Evolutionary conservation across 2,329 filamentous ascomycete species (phyloP), one percentile per base, ranked within the genome.

Genomic region (Trichoderma pleuroti): DNA sequence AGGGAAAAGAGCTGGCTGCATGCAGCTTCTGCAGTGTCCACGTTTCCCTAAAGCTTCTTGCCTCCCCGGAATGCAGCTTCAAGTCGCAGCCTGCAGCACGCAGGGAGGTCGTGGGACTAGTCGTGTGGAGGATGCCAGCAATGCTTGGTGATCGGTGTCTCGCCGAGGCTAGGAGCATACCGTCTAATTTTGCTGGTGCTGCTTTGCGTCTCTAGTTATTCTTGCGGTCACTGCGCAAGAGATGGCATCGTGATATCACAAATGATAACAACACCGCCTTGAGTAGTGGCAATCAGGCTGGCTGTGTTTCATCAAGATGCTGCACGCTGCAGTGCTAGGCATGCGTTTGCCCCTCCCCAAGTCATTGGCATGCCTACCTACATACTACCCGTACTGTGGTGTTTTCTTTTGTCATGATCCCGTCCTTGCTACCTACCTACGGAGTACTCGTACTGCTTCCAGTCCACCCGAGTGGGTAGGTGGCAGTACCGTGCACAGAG

Each of bases 251-350:
- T 59, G 52, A 52, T 70, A 70, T 70, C 68, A 65, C 54, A 65
- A 66, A 70, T 70, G 68, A 70, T 56, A 65, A n/a, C 68, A 70
- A 59, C 68, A 70, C 68, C 68, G 68, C 68, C 62, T 57, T 66
- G 49, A 56, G 54, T 57, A 57, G 63, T 34, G 65, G 39, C 52
- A 42, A 49, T 18, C 63, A 60, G n/a, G 54, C 39, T 11, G 65
- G 65, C 21, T 68, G 46, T 65, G 65, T 68, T 68, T 52, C 56
- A 49, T 60, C 39, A 32, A 59, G 56, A 59, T 63, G 34, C 60
- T 63, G 32, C 59, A 61, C 32, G 26, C n/a, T 61, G 30, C 46
- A 52, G 32, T 61, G 59, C 59, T 36, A 26, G 59, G 21, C 56
- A 59, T 59, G 56, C 56, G n/a, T 34, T 39, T 12, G 30, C 21